These are phyloP conservation scores for Jatropha multifida DNA, from an alignment of 441 rosid species.

Conservation along the genomic window DNA sequence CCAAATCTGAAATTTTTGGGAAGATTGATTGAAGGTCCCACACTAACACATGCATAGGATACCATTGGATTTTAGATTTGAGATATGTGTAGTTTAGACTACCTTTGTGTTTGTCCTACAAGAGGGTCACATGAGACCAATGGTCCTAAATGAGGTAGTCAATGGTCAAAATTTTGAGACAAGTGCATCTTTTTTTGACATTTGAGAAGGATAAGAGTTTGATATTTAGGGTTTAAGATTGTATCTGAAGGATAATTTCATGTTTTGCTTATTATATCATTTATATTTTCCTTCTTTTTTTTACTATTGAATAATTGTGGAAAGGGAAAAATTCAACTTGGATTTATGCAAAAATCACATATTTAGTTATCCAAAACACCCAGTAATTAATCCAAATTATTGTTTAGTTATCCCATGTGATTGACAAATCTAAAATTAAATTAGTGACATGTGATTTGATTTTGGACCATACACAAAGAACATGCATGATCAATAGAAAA, in stretches of 20 bases:
- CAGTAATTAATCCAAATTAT: background rate
- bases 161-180: constrained; percentile 24
- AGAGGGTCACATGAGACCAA: constrained; percentile 10
- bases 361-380: background rate
- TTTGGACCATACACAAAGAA: constrained; percentile 4
- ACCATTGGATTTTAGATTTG: constrained; percentile 19
- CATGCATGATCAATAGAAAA: background rate
- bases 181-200: background rate
- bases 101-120: background rate
- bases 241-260: background rate
- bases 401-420: background rate
- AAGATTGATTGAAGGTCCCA: constrained; percentile 20
- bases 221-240: background rate
- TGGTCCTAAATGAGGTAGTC: constrained; percentile 13
- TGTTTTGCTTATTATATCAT: background rate
- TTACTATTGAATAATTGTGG: too few relatives aligned
- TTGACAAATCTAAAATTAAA: constrained; percentile 2
- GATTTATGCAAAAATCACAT: too few relatives aligned
- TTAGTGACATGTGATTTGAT: constrained; percentile 2
- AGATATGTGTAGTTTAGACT: background rate
- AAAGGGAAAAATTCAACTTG: too few relatives aligned
- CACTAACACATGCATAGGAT: constrained; percentile 30
- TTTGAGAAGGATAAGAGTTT: background rate
- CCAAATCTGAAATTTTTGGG: background rate
- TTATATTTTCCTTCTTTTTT: too few relatives aligned